These are phyloP conservation scores for Parsonsia alboflavescens DNA, from an alignment of 257 asterid genomes.

Conservation along the genomic window DNA sequence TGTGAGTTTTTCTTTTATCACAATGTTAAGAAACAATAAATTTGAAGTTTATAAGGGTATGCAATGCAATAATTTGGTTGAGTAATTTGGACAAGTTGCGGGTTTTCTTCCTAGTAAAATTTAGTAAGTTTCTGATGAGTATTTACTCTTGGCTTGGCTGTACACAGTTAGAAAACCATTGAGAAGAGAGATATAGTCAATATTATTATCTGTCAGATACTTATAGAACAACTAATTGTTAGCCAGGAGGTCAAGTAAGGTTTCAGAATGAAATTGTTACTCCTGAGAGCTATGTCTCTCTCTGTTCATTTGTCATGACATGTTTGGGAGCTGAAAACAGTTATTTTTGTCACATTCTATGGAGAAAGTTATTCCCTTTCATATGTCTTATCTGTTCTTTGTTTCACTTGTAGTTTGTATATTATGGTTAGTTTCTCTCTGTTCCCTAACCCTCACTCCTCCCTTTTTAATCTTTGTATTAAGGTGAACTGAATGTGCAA, in stretches of 20 bases:
- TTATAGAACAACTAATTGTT: background rate
- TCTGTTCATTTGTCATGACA: background rate
- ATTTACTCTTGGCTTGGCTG: background rate
- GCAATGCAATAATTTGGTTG: background rate
- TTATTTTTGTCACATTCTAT: background rate
- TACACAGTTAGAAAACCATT: background rate
- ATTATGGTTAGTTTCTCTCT: background rate
- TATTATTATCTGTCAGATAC: no score
- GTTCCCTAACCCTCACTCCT: background rate
- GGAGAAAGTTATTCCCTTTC: background rate
- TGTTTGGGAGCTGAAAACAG: background rate
- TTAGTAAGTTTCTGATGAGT: background rate
- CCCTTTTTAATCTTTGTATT: background rate
- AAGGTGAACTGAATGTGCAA: conserved; percentile 7
- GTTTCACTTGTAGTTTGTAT: background rate
- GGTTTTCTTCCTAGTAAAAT: background rate
- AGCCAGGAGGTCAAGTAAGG: background rate
- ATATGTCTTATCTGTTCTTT: background rate
- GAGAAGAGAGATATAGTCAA: background rate
- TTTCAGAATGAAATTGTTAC: background rate
- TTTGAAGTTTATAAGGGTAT: background rate
- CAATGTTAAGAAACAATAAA: background rate
- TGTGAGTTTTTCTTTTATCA: background rate
- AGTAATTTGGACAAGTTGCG: background rate
- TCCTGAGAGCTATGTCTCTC: background rate